A percentile compares a stretch with the other conserved stretches of the same genome.
Conservation (phyloP, 768 basidiomycete species). For the Tulasnella sp. region DNA sequence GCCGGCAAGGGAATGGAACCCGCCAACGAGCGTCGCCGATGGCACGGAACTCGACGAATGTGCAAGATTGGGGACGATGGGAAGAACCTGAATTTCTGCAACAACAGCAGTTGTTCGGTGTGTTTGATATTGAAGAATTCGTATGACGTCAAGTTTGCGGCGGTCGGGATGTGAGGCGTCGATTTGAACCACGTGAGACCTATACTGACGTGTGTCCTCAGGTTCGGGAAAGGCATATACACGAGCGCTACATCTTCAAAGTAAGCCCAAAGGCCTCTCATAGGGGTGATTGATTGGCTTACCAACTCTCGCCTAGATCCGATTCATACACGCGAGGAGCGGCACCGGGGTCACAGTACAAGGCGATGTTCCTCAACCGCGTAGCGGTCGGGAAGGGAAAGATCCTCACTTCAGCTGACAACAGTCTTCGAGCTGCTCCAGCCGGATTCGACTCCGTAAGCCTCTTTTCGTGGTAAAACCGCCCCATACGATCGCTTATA, state of each 20-base stretch:
- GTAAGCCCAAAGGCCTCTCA: neutral
- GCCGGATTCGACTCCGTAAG: slow-evolving; percentile 25
- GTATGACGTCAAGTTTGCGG: slow-evolving; percentile 31
- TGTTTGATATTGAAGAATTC: slow-evolving; percentile 28
- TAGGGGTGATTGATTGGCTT: neutral
- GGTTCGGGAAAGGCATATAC: slow-evolving; percentile 31
- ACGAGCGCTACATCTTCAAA: slow-evolving; percentile 32
- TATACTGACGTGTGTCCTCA: neutral
- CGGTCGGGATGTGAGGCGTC: slow-evolving; percentile 18
- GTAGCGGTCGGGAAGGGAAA: slow-evolving; percentile 27
- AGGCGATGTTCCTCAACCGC: slow-evolving; percentile 32
- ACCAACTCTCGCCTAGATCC: neutral
- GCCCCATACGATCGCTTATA: neutral
- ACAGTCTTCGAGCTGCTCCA: neutral
- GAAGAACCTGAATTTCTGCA: slow-evolving; percentile 18
- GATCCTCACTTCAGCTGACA: slow-evolving; percentile 26
- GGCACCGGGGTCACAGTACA: slow-evolving; percentile 21
- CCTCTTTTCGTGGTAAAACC: neutral
- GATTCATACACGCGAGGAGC: slow-evolving; percentile 24
- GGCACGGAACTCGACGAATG: slow-evolving; percentile 26
- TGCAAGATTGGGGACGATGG: slow-evolving; percentile 29
- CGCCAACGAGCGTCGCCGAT: slow-evolving; percentile 29
- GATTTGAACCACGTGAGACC: neutral
- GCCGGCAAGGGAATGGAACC: neutral
- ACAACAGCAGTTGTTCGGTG: neutral